A percentile compares a stretch with the other conserved stretches of the same genome.
Conservation (phyloP, 2,329 filamentous ascomycete species). For the Arthrobotrys entomopaga region DNA sequence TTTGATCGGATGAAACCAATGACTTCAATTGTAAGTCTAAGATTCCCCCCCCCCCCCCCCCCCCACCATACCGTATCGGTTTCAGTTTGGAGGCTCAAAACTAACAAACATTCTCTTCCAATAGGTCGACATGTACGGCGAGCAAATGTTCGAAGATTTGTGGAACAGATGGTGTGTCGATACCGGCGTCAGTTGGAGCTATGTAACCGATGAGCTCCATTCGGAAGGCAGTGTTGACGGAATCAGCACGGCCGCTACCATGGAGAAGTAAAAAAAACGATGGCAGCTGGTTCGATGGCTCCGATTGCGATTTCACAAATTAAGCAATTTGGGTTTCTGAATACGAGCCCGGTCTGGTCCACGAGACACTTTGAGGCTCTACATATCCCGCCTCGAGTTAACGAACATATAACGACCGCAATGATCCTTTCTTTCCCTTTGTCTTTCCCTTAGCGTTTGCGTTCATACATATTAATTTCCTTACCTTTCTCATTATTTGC, state of each 20-base stretch:
- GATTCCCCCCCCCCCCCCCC: not conserved
- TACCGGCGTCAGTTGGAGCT: slow-evolving; percentile 27
- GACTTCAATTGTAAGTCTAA: slow-evolving; percentile 37
- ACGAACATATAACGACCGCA: no score
- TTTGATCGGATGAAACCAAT: slow-evolving; percentile 47
- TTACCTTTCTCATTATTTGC: not conserved
- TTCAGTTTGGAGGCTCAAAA: not conserved
- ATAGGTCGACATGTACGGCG: slow-evolving; percentile 42
- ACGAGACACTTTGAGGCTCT: slow-evolving; percentile 5
- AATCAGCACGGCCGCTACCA: slow-evolving; percentile 1
- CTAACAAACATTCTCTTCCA: slow-evolving; percentile 23
- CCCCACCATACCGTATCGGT: not conserved
- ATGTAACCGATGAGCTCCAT: slow-evolving; percentile 7
- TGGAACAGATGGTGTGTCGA: slow-evolving; percentile 51
- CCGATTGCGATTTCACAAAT: not conserved
- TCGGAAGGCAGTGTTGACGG: slow-evolving; percentile 34
- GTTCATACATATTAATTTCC: not conserved
- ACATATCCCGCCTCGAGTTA: no score
- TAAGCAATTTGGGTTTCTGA: not conserved
- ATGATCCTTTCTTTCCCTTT: not conserved
- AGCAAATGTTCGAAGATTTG: slow-evolving; percentile 27
- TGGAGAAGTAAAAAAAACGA: slow-evolving; percentile 37
- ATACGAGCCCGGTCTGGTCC: slow-evolving; percentile 15
- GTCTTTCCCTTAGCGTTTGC: not conserved
- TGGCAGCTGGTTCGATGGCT: slow-evolving; percentile 29